Base-by-base conservation (phyloP, 2,329 filamentous ascomycete species). In the Neofusicoccum laricinum region DNA sequence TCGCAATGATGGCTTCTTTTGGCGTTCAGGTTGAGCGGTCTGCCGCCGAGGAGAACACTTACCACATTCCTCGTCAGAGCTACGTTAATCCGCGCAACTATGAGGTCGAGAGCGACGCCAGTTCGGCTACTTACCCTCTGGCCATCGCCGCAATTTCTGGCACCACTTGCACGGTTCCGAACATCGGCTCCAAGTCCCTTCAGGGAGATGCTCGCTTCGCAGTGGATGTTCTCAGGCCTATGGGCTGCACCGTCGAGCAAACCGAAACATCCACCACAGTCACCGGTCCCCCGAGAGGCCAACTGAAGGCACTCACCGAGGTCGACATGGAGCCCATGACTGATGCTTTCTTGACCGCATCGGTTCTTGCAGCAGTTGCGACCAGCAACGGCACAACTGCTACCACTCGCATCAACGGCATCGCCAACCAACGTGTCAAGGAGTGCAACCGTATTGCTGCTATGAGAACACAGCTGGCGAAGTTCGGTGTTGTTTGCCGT, bases 311-410 rank as follows among this genome's bases (percentile, higher is more conserved):
- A 0, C 81, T 99, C 12, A 80, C 88, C 17, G 90, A 94, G 65
- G 88, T 99, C 32, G 93, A 99, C 72, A 99, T 99, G 95, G 95
- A 98, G 76, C 91, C 94, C 1, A 99, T 99, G 95, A 99, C 95
- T 0, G 95, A 99, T 77, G 95, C 95, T 55, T 99, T 99, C 82
- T 84, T 99, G 61, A 97, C 93, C 4, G 95, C 95, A 17, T 96
- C 93, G 1, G 93, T 97, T 4, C 84, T 99, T 51, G 95, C 93
- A 30, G 95, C 95, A 40, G 92, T 97, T 48, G 93, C 94, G 10
- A 87, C 85, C 14, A 92, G 91, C 1, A 88, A 88, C 58, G 80
- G 79, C 59, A 75, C 77, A 8, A 84, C 82, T 41, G 80, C 80
- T 50, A 89, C 87, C 2, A 99, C 95, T 0, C 87, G 87, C 64